These are phyloP conservation scores for Phycomyces nitens DNA, from an alignment of 192 early-diverging fungal genomes.

Conservation along the genomic window DNA sequence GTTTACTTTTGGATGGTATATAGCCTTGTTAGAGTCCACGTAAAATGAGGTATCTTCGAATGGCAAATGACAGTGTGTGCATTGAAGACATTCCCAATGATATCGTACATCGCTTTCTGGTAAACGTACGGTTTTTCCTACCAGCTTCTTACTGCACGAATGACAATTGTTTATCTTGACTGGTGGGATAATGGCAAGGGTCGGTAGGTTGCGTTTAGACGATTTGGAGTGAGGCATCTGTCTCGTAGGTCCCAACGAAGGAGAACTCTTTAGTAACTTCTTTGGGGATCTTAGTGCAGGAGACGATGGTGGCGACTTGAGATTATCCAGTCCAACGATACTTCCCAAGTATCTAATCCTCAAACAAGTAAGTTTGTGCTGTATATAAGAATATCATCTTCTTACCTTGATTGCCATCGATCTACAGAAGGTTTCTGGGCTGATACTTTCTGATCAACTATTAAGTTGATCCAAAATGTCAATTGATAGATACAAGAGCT, in stretches of 20 bases:
- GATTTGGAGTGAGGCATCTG: not conserved
- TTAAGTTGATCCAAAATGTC: not conserved
- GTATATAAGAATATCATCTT: not conserved
- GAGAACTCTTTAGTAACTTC: not conserved
- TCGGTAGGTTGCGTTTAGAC: not conserved
- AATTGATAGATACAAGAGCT: not conserved
- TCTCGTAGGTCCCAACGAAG: not conserved
- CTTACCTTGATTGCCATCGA: constrained; percentile 32
- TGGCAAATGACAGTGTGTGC: constrained; percentile 12
- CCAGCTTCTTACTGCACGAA: constrained; percentile 16
- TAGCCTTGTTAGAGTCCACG: constrained; percentile 12
- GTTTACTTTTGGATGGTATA: constrained; percentile 28
- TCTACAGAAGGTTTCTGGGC: constrained; percentile 9
- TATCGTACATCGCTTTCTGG: constrained; percentile 10
- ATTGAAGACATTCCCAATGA: constrained; percentile 29
- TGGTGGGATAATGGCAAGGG: not conserved
- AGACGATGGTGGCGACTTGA: not conserved
- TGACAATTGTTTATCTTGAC: not conserved
- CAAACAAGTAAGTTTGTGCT: not conserved
- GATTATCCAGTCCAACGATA: constrained; percentile 10
- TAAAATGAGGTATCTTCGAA: constrained; percentile 21
- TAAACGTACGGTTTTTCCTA: constrained; percentile 21
- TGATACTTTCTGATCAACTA: not conserved
- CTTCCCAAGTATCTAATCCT: constrained; percentile 11
- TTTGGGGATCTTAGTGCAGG: not conserved